Evolutionary conservation across 495 filamentous ascomycete genomes (phyloP).

Genomic region (Staphylotrichum longicolle): DNA sequence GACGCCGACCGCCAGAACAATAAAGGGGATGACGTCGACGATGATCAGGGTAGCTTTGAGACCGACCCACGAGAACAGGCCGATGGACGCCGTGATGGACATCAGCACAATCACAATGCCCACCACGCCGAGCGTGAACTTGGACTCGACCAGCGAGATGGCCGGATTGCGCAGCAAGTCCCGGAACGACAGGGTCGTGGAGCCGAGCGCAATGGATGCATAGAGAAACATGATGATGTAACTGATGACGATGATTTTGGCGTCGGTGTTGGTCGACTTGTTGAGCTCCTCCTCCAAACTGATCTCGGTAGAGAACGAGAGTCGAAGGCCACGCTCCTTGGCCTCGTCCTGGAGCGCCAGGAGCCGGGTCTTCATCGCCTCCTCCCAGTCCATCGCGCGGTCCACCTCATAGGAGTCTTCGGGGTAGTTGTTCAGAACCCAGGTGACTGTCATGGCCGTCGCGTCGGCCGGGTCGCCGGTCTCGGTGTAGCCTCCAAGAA

Average conservation of each 20-base stretch:
- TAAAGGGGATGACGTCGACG: conserved; percentile 96
- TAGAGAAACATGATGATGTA: conserved; percentile 99
- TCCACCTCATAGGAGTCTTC: conserved; percentile 67
- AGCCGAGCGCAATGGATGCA: conserved; percentile 86
- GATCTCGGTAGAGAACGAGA: conserved; percentile 93
- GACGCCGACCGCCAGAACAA: conserved; percentile 92
- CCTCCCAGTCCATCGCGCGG: conserved; percentile 86
- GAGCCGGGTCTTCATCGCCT: conserved; percentile 66
- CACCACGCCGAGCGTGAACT: conserved; percentile 87
- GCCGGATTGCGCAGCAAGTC: conserved; percentile 77
- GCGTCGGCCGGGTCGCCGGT: conserved; percentile 68
- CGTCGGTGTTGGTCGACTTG: conserved; percentile 96
- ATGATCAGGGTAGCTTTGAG: conserved; percentile 96
- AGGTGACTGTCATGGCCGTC: conserved; percentile 79
- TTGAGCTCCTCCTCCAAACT: conserved; percentile 91
- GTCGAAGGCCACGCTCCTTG: conserved; percentile 66
- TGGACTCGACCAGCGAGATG: conserved; percentile 84
- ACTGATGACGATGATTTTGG: conserved; percentile 93
- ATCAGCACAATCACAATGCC: conserved; percentile 95
- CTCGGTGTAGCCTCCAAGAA: conserved; percentile 76
- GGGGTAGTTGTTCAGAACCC: conserved; percentile 89
- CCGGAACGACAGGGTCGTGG: conserved; percentile 71
- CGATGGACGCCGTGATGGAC: conserved; percentile 93
- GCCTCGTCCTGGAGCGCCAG: conserved; percentile 78
- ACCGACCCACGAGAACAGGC: conserved; percentile 83